Evolutionary conservation across 148 eudicot genomes (phyloP).

Genomic region (Rhododendron henanense): DNA sequence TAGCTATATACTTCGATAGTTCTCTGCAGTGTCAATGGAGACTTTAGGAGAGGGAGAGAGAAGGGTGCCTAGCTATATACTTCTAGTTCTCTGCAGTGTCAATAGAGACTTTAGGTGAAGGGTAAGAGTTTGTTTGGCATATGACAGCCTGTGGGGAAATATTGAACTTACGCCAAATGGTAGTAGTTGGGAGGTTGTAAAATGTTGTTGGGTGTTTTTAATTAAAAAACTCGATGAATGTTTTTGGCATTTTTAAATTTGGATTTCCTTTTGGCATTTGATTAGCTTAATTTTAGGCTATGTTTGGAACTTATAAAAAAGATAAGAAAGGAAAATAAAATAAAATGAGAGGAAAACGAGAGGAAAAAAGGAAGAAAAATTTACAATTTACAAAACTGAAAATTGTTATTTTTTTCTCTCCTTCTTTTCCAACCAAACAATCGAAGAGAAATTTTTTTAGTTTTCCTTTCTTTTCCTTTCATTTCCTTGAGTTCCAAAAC

Average conservation of each 20-base stretch:
- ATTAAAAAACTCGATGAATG: not conserved
- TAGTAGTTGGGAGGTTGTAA: not conserved
- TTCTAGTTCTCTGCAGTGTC: not conserved
- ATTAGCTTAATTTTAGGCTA: not conserved
- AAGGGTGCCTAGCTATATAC: not conserved
- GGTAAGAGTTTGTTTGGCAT: not conserved
- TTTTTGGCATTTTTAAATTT: not conserved
- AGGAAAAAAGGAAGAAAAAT: too few species aligned
- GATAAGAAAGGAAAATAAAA: too few species aligned
- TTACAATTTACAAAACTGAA: too few species aligned
- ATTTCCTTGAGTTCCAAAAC: too few species aligned
- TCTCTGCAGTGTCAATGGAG: not conserved
- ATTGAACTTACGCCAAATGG: not conserved
- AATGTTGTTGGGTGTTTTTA: not conserved
- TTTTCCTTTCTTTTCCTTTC: too few species aligned
- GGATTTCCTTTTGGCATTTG: not conserved
- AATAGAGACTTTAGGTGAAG: not conserved
- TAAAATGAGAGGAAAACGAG: too few species aligned
- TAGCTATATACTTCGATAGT: not conserved
- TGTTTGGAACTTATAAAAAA: too few species aligned
- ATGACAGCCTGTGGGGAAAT: not conserved
- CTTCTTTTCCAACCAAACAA: too few species aligned
- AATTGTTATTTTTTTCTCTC: too few species aligned
- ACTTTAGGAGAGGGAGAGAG: not conserved
- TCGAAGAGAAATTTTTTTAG: too few species aligned